Percentiles rank a stretch among this genome's conserved stretches.
Conservation (phyloP, 192 early-diverging fungal genomes). For the Entomortierella parvispora region DNA sequence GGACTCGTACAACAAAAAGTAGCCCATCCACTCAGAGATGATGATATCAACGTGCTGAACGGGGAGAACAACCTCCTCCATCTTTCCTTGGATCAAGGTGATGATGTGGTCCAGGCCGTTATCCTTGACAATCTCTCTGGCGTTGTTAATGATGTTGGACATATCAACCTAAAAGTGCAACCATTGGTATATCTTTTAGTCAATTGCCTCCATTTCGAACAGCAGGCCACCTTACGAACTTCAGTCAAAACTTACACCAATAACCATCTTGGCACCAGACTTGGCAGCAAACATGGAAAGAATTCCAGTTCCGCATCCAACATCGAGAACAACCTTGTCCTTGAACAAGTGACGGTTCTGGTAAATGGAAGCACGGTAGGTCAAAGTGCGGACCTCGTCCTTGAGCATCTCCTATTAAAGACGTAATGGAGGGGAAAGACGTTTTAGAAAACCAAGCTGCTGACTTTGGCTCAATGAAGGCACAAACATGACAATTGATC, state of each 20-base stretch:
- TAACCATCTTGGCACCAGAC: slow-evolving; percentile 79
- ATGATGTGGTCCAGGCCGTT: slow-evolving; percentile 75
- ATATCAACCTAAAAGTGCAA: slow-evolving; percentile 82
- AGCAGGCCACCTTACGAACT: too few species aligned
- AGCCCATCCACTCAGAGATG: slow-evolving; percentile 95
- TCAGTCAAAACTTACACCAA: slow-evolving; percentile 60
- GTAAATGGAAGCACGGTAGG: slow-evolving; percentile 85
- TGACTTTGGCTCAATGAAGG: background rate
- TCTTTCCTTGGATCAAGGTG: slow-evolving; percentile 76
- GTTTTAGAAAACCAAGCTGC: background rate
- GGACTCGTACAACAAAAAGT: slow-evolving; percentile 89
- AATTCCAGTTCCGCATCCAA: slow-evolving; percentile 93
- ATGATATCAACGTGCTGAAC: slow-evolving; percentile 85
- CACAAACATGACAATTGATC: background rate
- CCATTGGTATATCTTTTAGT: background rate
- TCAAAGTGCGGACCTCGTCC: slow-evolving; percentile 81
- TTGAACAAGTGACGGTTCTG: slow-evolving; percentile 87
- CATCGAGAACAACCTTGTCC: slow-evolving; percentile 87
- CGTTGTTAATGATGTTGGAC: slow-evolving; percentile 86
- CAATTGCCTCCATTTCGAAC: background rate
- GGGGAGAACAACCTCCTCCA: slow-evolving; percentile 83
- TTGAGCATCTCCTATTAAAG: slow-evolving; percentile 84
- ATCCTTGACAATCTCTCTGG: slow-evolving; percentile 76
- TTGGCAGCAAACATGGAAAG: slow-evolving; percentile 92
- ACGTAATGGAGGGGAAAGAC: background rate